These are phyloP conservation scores for Ascochyta rabiei DNA, from an alignment of 2,329 filamentous ascomycete species.

Conservation along the genomic window DNA sequence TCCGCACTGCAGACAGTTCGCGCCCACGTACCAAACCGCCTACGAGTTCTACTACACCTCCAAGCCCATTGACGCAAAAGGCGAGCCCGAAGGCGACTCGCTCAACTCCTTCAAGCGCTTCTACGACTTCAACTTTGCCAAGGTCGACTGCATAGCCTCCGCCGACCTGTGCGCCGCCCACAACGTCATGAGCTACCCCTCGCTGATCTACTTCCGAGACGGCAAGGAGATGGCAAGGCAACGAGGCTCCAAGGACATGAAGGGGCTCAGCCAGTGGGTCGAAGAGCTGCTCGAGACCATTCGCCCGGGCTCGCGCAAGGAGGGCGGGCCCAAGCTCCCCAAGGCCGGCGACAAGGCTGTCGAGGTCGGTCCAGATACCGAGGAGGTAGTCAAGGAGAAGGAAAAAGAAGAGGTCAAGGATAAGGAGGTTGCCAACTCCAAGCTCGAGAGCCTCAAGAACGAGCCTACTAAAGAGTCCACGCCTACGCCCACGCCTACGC, in stretches of 20 bases:
- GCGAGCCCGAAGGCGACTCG: conserved; percentile 55
- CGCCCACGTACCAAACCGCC: conserved; percentile 85
- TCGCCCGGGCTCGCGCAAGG: conserved; percentile 79
- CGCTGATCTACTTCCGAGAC: conserved; percentile 79
- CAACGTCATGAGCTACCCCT: conserved; percentile 73
- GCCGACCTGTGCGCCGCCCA: conserved; percentile 76
- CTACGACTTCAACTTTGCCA: conserved; percentile 89
- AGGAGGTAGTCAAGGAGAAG: conserved; percentile 46
- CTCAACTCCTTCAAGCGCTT: conserved; percentile 75
- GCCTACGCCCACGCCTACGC: conserved; percentile 27
- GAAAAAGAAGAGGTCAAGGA: conserved; percentile 23
- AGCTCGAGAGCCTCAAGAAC: conserved; percentile 16
- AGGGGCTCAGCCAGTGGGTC: conserved; percentile 69
- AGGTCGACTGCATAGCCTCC: conserved; percentile 83
- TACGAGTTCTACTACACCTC: conserved; percentile 97
- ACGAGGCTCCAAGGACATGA: conserved; percentile 71
- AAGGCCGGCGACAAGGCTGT: conserved; percentile 67
- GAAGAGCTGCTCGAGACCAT: conserved; percentile 78
- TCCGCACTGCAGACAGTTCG: conserved; percentile 77
- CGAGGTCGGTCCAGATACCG: conserved; percentile 48
- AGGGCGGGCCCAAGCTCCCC: conserved; percentile 70
- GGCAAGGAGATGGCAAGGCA: conserved; percentile 70
- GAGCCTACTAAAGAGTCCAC: conserved; percentile 36
- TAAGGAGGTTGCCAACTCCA: conserved; percentile 19
- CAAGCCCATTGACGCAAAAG: conserved; percentile 63